A percentile compares a stretch with the other conserved stretches of the same genome.
These are phyloP conservation scores for Geranomyces variabilis DNA, from an alignment of 192 early-diverging fungal species.

Conservation along the genomic window DNA sequence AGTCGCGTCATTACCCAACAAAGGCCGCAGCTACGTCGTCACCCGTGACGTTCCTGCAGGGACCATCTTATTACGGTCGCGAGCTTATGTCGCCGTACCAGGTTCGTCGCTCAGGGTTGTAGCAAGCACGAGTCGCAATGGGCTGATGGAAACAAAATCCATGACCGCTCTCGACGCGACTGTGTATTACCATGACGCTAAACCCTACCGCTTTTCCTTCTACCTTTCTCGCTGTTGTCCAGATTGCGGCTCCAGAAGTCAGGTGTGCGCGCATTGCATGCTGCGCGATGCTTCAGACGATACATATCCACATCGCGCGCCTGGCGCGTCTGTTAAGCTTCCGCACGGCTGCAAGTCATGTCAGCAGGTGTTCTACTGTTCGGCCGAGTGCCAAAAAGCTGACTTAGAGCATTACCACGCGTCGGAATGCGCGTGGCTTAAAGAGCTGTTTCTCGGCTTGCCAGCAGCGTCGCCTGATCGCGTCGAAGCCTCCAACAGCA, in stretches of 20 bases:
- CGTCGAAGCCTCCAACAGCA: neutral
- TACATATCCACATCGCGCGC: neutral
- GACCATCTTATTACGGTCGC: slow-evolving; percentile 22
- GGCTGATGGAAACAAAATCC: neutral
- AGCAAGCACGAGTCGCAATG: slow-evolving; percentile 17
- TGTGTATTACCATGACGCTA: neutral
- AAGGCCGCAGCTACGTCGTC: slow-evolving; percentile 40
- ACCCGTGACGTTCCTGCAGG: slow-evolving; percentile 20
- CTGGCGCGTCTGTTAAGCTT: slow-evolving; percentile 2
- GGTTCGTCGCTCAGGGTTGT: slow-evolving; percentile 2
- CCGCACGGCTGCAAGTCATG: slow-evolving; percentile 17
- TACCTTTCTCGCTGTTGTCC: neutral
- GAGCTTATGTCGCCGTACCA: slow-evolving; percentile 41
- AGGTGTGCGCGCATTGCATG: slow-evolving; percentile 43
- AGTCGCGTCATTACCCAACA: slow-evolving; percentile 24
- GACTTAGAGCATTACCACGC: slow-evolving; percentile 38
- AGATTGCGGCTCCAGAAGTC: slow-evolving; percentile 14
- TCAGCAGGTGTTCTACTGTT: slow-evolving; percentile 36
- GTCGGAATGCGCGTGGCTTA: slow-evolving; percentile 31
- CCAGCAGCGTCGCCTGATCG: neutral
- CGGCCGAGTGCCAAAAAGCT: slow-evolving; percentile 13
- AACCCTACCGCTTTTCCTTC: neutral
- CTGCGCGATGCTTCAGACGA: neutral
- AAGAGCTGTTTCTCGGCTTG: slow-evolving; percentile 20
- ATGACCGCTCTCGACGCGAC: no score